Base-by-base conservation (phyloP, 345 rosid genomes). In the Eucalyptus shirleyi region DNA sequence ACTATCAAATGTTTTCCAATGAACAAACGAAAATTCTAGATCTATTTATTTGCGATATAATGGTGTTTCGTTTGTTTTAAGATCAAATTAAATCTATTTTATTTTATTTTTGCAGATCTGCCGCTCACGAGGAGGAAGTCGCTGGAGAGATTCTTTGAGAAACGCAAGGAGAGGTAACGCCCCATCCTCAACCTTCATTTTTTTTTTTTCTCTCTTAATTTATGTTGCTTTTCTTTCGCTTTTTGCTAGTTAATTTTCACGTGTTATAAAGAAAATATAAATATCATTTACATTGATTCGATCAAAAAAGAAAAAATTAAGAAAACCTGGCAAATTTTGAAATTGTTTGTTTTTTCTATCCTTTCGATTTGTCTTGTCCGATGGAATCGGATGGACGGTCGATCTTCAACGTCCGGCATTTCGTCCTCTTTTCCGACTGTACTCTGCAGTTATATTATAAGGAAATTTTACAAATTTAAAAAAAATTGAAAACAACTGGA, bases 121-220 rank as follows among this genome's bases (percentile, higher is more conserved):
- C 98, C 99, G 4, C 92, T 95, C 59, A 93, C 95, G 32, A 89
- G 99, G 86, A 91, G 91, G 91, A 97, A 93, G 90, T 98, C 99
- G 53, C 92, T 98, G 86, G 95, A 95, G 94, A 94, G 97, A 89
- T 98, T 98, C 90, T 91, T 98, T 53, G 98, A 95, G 95, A 98
- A 96, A 90, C 99, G 99, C 51, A 98, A 95, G 89, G 98, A 95
- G 91, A 96, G 99, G 99, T 97, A 94, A 92, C 50, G 17, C 15
- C 15, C 14, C n/a, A 67, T 0, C 21, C 21, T 59, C 49, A 40
- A 86, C 42, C 45, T 23, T 44, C 16, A 19, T 28, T 2, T 32
- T 60, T 50, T 50, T n/a, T 34, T 18, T 5, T 19, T 69, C 10
- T 53, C 19, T 53, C 26, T 53, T n/a, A 8, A 19, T 6, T 37